Evolutionary conservation across 352 stramenopile genomes (phyloP), one percentile per base, ranked within the genome.

Genomic region (Pseudoperonospora humuli): DNA sequence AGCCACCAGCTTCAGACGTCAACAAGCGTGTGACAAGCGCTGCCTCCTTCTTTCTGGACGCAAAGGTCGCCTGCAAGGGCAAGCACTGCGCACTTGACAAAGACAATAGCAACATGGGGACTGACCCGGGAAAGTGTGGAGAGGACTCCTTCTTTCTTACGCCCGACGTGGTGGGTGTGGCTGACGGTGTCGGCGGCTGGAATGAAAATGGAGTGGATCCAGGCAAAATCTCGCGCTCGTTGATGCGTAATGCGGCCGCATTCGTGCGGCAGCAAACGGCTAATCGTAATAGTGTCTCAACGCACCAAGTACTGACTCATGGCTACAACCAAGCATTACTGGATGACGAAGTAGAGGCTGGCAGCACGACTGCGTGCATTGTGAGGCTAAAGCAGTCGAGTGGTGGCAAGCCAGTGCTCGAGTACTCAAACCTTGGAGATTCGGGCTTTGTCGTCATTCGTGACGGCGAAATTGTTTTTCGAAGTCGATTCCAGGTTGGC

Each of bases 181-280:
- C 76, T 3, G 76, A 89, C 38, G 76, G 76, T 17, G 76, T 89
- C 10, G 76, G 76, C 25, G 76, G 76, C 14, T 89, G 76, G 76
- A 89, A 89, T 55, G 76, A 89, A 24, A 89, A 86, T 45, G 70
- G 70, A 50, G 76, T 89, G 15, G 76, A 89, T 41, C 76, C 76
- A 3, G 74, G 74, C 49, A 67, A 77, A 52, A 86, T 89, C 50
- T 86, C 74, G 44, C 70, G 76, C 55, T 77, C 64, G 15, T 41
- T 89, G 28, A 89, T 89, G 76, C 71, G 68, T 41, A 84, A 85
- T 38, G 70, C 76, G 9, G 50, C 53, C 2, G 40, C 45, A 6
- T 81, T 89, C 34, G 68, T 76, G 15, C 41, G 60, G 7, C 45
- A 70, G 27, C 60, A 71, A 39, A 45, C 45, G 3, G 54, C 45